A percentile compares a stretch with the other conserved stretches of the same genome.
Conservation (phyloP, 306 rosid genomes). For the Clitoria ternatea region DNA sequence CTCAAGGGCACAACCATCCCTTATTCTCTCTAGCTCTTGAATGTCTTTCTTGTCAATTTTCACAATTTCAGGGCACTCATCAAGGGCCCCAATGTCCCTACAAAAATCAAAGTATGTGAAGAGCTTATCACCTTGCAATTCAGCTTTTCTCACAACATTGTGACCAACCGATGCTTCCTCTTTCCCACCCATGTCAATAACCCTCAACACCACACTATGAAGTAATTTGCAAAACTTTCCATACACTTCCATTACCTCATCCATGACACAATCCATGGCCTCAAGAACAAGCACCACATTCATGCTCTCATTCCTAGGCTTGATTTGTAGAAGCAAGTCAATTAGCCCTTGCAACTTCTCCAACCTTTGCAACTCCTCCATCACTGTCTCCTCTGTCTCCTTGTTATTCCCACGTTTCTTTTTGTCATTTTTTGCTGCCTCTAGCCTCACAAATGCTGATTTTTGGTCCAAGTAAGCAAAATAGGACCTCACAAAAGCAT, state of each 20-base stretch:
- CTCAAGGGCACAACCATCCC: conserved; percentile 1
- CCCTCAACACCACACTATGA: conserved; percentile 28
- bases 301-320: conserved; percentile 32
- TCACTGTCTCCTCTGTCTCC: conserved; percentile 31
- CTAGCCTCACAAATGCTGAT: conserved; percentile 5
- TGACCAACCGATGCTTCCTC: conserved; percentile 47
- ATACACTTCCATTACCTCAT: conserved; percentile 55
- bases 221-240: conserved; percentile 35
- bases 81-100: conserved; percentile 45
- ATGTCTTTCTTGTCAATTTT: conserved; percentile 44
- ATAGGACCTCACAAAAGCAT: conserved; percentile 53
- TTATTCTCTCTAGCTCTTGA: conserved; percentile 34
- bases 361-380: conserved; percentile 44
- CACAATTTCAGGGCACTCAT: conserved; percentile 44
- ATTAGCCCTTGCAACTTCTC: conserved; percentile 39
- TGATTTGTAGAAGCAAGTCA: conserved; percentile 51
- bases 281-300: conserved; percentile 46
- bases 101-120: conserved; percentile 39
- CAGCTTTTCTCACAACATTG: conserved; percentile 31
- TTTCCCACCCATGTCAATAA: conserved; percentile 37
- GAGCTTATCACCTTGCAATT: conserved; percentile 50
- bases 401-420: background rate
- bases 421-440: background rate
- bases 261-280: conserved; percentile 68
- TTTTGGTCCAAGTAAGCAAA: conserved; percentile 50